Base-by-base conservation (phyloP, 2,329 filamentous ascomycete species). In the Knoxdaviesia capensis region DNA sequence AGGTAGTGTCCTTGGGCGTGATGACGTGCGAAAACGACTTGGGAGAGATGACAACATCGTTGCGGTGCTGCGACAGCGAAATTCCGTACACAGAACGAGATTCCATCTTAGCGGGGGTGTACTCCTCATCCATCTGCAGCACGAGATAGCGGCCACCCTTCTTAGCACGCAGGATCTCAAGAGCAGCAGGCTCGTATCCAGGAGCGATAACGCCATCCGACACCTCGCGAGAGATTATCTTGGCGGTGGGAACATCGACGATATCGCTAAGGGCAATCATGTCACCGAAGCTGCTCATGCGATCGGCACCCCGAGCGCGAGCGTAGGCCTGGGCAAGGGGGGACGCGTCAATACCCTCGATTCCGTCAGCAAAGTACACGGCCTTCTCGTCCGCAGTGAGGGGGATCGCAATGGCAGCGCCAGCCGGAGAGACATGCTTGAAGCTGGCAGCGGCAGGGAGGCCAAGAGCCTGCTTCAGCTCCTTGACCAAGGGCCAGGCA, bases 221-320 rank as follows among this genome's bases (percentile, higher is more conserved):
- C 20, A 98, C 90, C 66, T 98, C 90, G 56, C 88, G 85, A 47
- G 84, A 87, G 65, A 98, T 94, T 62, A 98, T 94, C 69, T 85
- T 93, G 44, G 90, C 90, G 3, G 90, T 98, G 35, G 86, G 77
- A 1, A 92, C 71, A 58, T 98, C 90, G 44, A 94, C 87, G 43
- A 85, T 64, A 56, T 93, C 82, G 49, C 85, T 93, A 32, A 96
- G 74, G 36, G 88, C 90, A 56, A 96, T 92, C 59, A 96, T 72
- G 60, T 98, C 90, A 48, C 90, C 90, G 56, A 96, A 98, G 65
- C 84, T 93, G 61, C 86, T 94, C 90, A 96, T 96, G 53, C 90
- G 83, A 65, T 98, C 90, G 40, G 90, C 87, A 49, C 90, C 90
- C 55, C 90, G 79, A 43, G 90, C 90, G 56, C 90, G 83, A 45